Base-by-base conservation (phyloP, 345 rosid genomes). In the Kernera saxatilis region DNA sequence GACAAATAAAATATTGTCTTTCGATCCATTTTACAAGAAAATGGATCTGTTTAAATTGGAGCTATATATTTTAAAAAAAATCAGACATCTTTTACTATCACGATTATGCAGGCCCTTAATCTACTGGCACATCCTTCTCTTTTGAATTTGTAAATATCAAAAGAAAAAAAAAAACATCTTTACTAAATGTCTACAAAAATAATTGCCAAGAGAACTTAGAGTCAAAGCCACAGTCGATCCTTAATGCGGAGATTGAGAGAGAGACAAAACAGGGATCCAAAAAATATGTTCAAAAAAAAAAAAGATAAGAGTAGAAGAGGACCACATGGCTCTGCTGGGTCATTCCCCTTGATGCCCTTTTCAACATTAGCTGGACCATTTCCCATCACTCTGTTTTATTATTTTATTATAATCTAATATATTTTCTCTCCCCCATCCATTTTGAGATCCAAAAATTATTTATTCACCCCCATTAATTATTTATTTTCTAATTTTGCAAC, bases 321-420 rank as follows among this genome's bases (percentile, higher is more conserved):
- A 39, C 44, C 83, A 82, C 83, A 81, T 82, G 83, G 67, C 35
- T 66, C 30, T 55, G 48, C 37, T 49, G 52, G 62, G 78, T 43
- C 63, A 33, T 27, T 36, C 46, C 77, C 40, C 71, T 15, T 48
- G 57, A 44, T 76, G 44, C 75, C 65, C 65, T 75, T 76, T 63
- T 76, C 71, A 68, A 68, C 64, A 43, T 60, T 52, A 60, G 73
- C 74, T 67, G 73, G 69, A 75, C 64, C 78, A 51, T 68, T 51
- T 43, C 60, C 71, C 79, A 70, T 70, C 60, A 53, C 79, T 70
- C 53, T 66, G 4, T 53, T 61, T 23, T 2, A 13, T 21, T 51
- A 41, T 75, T 33, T 39, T 29, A 21, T 65, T 57, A 36, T 29
- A 33, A 9, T 57, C 44, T 29, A 33, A 9, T 30, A 8, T 19